Base-by-base conservation (phyloP, 2,329 filamentous ascomycete species). In the Fusarium graminum region DNA sequence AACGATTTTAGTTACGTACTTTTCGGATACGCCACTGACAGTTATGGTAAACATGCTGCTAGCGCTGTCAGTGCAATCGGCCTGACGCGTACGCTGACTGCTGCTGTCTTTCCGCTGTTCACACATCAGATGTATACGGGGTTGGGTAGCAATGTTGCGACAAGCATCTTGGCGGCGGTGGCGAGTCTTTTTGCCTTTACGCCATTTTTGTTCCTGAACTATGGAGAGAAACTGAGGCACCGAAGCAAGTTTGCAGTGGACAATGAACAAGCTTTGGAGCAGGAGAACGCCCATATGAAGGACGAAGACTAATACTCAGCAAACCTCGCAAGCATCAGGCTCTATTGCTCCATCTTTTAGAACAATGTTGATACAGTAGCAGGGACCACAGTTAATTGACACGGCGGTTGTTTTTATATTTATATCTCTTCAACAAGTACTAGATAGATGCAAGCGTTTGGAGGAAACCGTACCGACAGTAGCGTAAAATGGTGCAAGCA, bases 1-100 rank as follows among this genome's bases (percentile, higher is more conserved):
- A 60, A 60, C 1, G 57, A 60, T 9, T 60, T 60, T 1, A 60
- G 55, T 13, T 60, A 59, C 3, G 57, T 60, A 16, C 29, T 60
- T 10, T 60, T 60, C 3, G 57, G 57, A 3, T 60, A 60, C 0
- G 57, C 57, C 0, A 60, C 57, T 17, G 57, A 60, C 1, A 60
- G 57, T 7, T 60, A 60, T 13, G 57, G 57, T 0, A 19, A 60
- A 41, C 7, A 60, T 52, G 57, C 57, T 7, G 45, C 57, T 3
- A 60, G 57, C 3, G 57, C 57, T 7, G 57, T 60, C 3, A 60
- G 57, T 22, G 45, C 57, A 0, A 60, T 60, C 3, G 52, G 55
- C 8, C 45, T 59, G 17, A 60, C 54, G 3, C 57, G 57, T 3
- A 60, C 57, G 0, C 7, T 60, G 28, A 10, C 57, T 1, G 57